Evolutionary conservation across 129 eudicot genomes (phyloP).

Genomic region (Kitagawia praeruptora): DNA sequence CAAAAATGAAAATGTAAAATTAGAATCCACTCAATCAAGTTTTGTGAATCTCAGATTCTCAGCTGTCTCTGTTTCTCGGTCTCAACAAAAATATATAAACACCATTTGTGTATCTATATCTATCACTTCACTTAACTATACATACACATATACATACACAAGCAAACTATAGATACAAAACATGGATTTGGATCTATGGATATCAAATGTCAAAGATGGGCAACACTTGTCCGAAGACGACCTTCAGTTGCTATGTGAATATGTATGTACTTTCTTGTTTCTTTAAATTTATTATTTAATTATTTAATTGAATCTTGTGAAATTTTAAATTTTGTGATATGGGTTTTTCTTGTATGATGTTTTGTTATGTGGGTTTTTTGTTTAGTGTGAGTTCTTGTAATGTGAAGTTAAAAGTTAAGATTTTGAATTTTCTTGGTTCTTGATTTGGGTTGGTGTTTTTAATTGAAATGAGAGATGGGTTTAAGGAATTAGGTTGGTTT

Average conservation of each 20-base stretch:
- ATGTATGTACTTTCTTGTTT: conserved; percentile 30
- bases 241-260: conserved; percentile 98
- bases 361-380: background rate
- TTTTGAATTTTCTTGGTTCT: background rate
- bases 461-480: background rate
- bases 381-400: background rate
- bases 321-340: background rate
- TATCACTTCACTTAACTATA: background rate
- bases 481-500: background rate
- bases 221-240: conserved; percentile 95
- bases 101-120: background rate
- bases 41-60: background rate
- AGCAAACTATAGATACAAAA: background rate
- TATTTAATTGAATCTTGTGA: background rate
- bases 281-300: background rate
- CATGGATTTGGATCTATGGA: conserved; percentile 99
- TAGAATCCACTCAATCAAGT: background rate
- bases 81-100: background rate
- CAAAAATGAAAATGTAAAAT: too few species aligned
- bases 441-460: background rate
- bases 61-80: background rate
- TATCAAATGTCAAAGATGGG: conserved; percentile 86
- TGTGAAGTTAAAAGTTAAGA: background rate
- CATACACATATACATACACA: background rate
- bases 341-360: background rate